These are phyloP conservation scores for Aspergillus viridinutans DNA, from an alignment of 2,329 filamentous ascomycete species.

Conservation along the genomic window DNA sequence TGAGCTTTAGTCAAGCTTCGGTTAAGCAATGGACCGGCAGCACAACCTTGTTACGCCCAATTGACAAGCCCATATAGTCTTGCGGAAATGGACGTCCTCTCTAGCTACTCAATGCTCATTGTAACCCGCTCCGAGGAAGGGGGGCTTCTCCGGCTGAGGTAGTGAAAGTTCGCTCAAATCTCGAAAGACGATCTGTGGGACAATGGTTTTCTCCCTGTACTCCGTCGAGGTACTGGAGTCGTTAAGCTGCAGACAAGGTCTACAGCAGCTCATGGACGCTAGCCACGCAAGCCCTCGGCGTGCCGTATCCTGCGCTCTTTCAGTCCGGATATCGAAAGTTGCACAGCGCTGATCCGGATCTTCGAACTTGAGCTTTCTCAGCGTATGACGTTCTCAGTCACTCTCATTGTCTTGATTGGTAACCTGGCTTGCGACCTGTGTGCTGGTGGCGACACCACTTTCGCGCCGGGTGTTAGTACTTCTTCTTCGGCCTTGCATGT, in stretches of 20 bases:
- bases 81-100: not conserved
- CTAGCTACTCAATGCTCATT: not conserved
- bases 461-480: slow-evolving; percentile 16
- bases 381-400: not conserved
- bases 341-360: not conserved
- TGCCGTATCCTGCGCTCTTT: not conserved
- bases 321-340: not conserved
- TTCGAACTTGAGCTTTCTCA: not conserved
- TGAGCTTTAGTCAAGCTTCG: not conserved
- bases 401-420: not conserved
- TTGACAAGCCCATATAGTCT: not conserved
- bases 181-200: not conserved
- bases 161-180: not conserved
- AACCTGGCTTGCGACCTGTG: slow-evolving; percentile 7
- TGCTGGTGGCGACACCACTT: slow-evolving; percentile 9
- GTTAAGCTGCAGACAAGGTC: not conserved
- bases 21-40: not conserved
- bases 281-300: too few relatives aligned
- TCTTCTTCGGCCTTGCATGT: slow-evolving; percentile 23
- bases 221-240: not conserved
- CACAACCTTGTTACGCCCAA: not conserved
- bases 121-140: not conserved
- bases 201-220: not conserved
- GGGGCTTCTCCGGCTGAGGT: not conserved
- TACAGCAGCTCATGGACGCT: not conserved